phyloP scores from a whole-genome alignment of 768 basidiomycete species.

The Leccinum aurantiacum region DNA sequence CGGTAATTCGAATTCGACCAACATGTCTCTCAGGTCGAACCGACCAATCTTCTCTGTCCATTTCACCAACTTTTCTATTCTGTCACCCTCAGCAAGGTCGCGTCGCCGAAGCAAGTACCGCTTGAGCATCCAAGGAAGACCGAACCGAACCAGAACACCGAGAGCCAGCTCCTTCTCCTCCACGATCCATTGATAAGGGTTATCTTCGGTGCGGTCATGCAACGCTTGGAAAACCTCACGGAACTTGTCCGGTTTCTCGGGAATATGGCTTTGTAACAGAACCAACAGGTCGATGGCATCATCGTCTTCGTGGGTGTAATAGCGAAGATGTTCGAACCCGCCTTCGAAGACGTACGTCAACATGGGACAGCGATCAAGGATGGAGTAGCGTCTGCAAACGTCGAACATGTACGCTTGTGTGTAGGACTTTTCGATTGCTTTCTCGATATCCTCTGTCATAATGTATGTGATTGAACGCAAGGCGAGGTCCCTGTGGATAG shows the following conservation, averaged over 20 bases:
- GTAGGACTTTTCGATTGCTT: slow-evolving; percentile 23
- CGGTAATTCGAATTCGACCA: slow-evolving; percentile 19
- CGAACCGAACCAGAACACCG: slow-evolving; percentile 21
- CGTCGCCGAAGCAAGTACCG: slow-evolving; percentile 25
- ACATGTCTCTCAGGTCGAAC: slow-evolving; percentile 24
- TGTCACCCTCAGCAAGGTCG: slow-evolving; percentile 19
- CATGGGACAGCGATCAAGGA: slow-evolving; percentile 30
- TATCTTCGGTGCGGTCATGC: slow-evolving; percentile 25
- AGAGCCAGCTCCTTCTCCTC: slow-evolving; percentile 28
- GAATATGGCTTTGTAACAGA: slow-evolving; percentile 19
- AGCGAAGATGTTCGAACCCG: slow-evolving; percentile 27
- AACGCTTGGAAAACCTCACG: slow-evolving; percentile 24
- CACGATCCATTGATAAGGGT: slow-evolving; percentile 26
- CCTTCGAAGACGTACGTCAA: slow-evolving; percentile 30
- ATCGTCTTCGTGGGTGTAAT: slow-evolving; percentile 29
- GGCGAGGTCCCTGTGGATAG: slow-evolving; percentile 29
- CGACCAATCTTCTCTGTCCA: slow-evolving; percentile 23
- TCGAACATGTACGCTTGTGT: slow-evolving; percentile 28
- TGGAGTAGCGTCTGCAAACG: slow-evolving; percentile 23
- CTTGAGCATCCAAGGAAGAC: slow-evolving; percentile 28
- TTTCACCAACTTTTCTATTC: slow-evolving; percentile 14
- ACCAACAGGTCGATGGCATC: slow-evolving; percentile 25
- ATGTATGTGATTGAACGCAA: slow-evolving; percentile 31
- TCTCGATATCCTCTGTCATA: slow-evolving; percentile 25
- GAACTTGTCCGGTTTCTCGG: slow-evolving; percentile 25